Percentiles rank a stretch among this genome's conserved stretches.
These are phyloP conservation scores for Neurospora sp. DNA, from an alignment of 2,329 filamentous ascomycete genomes.

Conservation along the genomic window DNA sequence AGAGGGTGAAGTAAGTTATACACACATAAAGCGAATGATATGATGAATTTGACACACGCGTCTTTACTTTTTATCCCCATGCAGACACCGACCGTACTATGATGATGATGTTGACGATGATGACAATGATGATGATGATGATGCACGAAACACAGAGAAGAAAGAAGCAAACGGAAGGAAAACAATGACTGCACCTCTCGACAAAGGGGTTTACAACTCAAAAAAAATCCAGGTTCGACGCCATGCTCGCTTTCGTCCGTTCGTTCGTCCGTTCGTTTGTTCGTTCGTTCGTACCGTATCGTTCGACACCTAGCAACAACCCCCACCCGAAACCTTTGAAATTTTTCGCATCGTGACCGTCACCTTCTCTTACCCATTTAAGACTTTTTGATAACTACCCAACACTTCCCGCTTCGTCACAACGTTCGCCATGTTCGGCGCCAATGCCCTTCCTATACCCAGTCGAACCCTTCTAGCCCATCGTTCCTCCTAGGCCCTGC, in stretches of 20 bases:
- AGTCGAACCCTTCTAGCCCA: neutral
- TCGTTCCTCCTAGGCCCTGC: constrained; percentile 30
- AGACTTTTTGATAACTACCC: neutral
- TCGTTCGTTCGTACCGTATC: neutral
- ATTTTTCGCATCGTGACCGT: neutral
- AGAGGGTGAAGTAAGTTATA: neutral
- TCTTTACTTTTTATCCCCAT: neutral
- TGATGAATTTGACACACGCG: neutral
- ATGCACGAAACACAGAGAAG: neutral
- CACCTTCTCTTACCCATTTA: neutral
- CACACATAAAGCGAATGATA: neutral
- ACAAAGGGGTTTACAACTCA: neutral
- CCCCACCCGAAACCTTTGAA: neutral
- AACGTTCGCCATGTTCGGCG: neutral
- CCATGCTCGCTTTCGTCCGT: neutral
- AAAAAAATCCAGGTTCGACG: neutral
- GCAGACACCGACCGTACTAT: neutral
- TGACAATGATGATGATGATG: neutral
- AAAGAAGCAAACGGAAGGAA: neutral
- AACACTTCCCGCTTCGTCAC: neutral
- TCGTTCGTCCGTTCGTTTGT: neutral
- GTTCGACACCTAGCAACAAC: neutral
- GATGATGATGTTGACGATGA: neutral
- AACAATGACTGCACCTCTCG: neutral
- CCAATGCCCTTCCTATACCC: neutral